phyloP scores from a whole-genome alignment of 306 rosid species.

The Myrica gale region DNA sequence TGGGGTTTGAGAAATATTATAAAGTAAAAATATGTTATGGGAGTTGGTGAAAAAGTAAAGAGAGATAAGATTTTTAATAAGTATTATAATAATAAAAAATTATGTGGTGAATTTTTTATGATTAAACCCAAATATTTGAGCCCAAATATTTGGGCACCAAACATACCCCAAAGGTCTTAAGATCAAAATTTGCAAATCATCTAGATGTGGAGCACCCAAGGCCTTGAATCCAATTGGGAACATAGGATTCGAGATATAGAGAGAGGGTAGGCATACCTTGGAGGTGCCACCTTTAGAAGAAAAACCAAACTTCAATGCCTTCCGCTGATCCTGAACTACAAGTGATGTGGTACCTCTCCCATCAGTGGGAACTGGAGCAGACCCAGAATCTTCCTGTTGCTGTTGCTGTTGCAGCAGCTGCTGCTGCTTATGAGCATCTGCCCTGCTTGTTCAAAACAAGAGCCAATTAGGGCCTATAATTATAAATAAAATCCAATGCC shows the following conservation, averaged over 20 bases:
- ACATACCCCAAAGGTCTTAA: too few relatives aligned
- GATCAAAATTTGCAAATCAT: too few relatives aligned
- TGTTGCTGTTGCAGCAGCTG: constrained; percentile 66
- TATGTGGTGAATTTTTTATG: too few relatives aligned
- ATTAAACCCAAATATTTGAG: too few relatives aligned
- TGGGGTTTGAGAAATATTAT: too few relatives aligned
- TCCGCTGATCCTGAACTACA: constrained; percentile 81
- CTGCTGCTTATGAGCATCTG: constrained; percentile 84
- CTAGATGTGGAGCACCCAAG: too few relatives aligned
- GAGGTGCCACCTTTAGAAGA: constrained; percentile 76
- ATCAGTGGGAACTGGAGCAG: constrained; percentile 53
- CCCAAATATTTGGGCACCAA: too few relatives aligned
- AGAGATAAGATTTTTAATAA: too few relatives aligned
- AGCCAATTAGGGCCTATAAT: constrained; percentile 1
- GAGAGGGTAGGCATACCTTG: constrained; percentile 42
- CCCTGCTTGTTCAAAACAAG: constrained; percentile 44
- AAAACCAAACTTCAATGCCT: constrained; percentile 87
- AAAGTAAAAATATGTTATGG: too few relatives aligned
- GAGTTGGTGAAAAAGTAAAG: too few relatives aligned
- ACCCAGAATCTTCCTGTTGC: constrained; percentile 57
- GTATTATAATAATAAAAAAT: too few relatives aligned
- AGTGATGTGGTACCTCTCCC: constrained; percentile 60
- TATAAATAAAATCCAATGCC: neutral
- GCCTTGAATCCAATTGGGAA: neutral
- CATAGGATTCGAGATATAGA: neutral